Conservation (phyloP, 208 protist genomes). For the Trypanosoma scelopori region DNA sequence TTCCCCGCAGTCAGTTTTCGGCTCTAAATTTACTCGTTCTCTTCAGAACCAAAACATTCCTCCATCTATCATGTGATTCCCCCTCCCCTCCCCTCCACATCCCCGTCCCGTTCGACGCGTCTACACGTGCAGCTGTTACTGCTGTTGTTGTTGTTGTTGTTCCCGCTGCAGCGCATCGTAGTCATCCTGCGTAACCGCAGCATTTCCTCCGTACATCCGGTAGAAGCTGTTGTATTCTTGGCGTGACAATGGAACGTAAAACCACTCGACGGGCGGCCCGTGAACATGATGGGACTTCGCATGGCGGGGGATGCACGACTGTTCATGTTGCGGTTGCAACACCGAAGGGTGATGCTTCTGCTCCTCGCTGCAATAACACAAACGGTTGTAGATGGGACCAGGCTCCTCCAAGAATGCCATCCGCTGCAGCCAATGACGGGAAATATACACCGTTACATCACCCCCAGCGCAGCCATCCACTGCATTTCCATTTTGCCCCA, state of each 20-base stretch:
- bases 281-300: conserved; percentile 39
- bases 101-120: too few relatives aligned
- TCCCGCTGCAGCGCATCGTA: conserved; percentile 38
- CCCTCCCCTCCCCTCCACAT: too few relatives aligned
- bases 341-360: conserved; percentile 7
- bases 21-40: too few relatives aligned
- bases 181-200: conserved; percentile 39
- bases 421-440: conserved; percentile 80
- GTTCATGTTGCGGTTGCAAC: conserved; percentile 16
- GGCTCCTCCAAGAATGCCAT: conserved; percentile 77
- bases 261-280: conserved; percentile 66
- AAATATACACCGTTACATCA: conserved; percentile 57
- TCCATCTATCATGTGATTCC: too few relatives aligned
- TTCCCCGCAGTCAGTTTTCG: too few relatives aligned
- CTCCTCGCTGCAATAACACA: conserved; percentile 66
- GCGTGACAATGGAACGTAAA: conserved; percentile 61
- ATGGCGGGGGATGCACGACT: neutral
- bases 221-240: conserved; percentile 71
- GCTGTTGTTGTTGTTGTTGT: neutral
- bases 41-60: too few relatives aligned
- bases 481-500: neutral
- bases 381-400: conserved; percentile 73
- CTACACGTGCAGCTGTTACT: neutral
- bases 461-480: neutral
- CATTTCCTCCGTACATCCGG: conserved; percentile 66